Percentiles rank a stretch among this genome's conserved stretches.
Evolutionary conservation across 163 green algal genomes (phyloP).

Genomic region (Volvox carteri): DNA sequence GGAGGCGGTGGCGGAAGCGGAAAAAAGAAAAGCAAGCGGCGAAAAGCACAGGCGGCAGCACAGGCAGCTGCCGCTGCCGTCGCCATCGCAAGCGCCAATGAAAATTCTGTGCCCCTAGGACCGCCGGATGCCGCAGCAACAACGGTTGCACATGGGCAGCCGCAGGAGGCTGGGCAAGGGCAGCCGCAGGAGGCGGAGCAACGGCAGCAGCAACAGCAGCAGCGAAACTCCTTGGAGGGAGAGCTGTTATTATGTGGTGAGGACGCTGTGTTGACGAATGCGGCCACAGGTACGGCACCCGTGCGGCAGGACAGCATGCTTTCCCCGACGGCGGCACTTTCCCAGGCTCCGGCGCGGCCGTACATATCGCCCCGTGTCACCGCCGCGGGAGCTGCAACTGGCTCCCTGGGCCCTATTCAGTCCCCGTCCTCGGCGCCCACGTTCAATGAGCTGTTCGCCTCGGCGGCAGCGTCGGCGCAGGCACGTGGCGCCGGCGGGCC

Average conservation of each 20-base stretch:
- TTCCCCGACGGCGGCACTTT: not conserved
- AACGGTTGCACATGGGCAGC: not conserved
- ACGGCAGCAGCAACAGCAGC: not conserved
- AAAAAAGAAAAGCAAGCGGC: not conserved
- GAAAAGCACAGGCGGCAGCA: no score
- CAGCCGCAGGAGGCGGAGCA: not conserved
- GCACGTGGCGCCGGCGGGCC: not conserved
- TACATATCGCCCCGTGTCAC: not conserved
- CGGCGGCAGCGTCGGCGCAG: slow-evolving; percentile 28
- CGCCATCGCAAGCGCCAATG: not conserved
- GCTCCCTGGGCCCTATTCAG: not conserved
- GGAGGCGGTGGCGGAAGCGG: not conserved
- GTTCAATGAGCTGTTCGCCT: slow-evolving; percentile 47
- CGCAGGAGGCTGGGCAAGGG: not conserved
- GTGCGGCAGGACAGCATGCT: not conserved
- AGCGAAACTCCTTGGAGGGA: no score
- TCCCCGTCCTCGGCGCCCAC: slow-evolving; percentile 10
- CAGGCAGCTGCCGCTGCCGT: not conserved
- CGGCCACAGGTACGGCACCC: no score
- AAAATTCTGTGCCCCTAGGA: not conserved
- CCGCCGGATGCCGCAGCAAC: not conserved
- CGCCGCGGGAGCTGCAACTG: not conserved
- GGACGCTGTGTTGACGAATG: no score
- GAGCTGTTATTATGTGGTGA: no score
- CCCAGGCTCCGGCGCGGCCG: not conserved